A percentile compares a stretch with the other conserved stretches of the same genome.
Conservation (phyloP, 2,329 filamentous ascomycete species). For the Amphichorda felina region DNA sequence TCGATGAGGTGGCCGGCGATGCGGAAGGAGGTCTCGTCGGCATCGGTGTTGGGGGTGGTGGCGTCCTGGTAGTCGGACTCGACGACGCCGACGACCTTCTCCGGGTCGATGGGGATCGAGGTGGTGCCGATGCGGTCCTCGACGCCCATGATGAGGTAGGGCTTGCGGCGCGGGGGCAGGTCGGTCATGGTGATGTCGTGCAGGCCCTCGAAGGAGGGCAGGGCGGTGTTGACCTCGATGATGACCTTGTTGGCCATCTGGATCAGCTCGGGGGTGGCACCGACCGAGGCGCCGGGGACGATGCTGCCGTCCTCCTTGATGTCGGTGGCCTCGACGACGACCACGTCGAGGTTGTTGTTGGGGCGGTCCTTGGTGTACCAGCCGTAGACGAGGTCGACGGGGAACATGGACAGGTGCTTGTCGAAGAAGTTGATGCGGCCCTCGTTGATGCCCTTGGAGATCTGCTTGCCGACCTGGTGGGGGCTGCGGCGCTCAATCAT, state of each 20-base stretch:
- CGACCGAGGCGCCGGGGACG: constrained; percentile 75
- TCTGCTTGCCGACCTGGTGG: constrained; percentile 84
- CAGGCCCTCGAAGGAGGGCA: constrained; percentile 75
- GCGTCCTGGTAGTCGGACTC: constrained; percentile 76
- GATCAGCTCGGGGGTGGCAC: constrained; percentile 73
- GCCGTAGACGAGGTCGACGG: constrained; percentile 73
- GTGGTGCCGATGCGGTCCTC: constrained; percentile 79
- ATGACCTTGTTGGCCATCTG: constrained; percentile 91
- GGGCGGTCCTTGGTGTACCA: constrained; percentile 75
- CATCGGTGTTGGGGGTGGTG: constrained; percentile 61
- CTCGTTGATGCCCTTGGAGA: constrained; percentile 81
- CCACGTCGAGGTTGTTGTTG: constrained; percentile 66
- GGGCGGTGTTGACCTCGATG: constrained; percentile 81
- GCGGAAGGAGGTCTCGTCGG: constrained; percentile 58
- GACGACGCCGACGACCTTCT: constrained; percentile 74
- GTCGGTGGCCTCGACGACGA: constrained; percentile 73
- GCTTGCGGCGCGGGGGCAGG: constrained; percentile 68
- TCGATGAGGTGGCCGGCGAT: constrained; percentile 78
- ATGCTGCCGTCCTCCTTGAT: constrained; percentile 86
- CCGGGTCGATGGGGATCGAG: constrained; percentile 73
- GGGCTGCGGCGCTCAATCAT: constrained; percentile 82
- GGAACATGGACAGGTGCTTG: constrained; percentile 90
- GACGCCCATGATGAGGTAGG: constrained; percentile 73
- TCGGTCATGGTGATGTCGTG: constrained; percentile 91
- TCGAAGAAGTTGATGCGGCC: constrained; percentile 87